These are phyloP conservation scores for Chaetomium strumarium DNA, from an alignment of 2,329 filamentous ascomycete genomes.

Conservation along the genomic window DNA sequence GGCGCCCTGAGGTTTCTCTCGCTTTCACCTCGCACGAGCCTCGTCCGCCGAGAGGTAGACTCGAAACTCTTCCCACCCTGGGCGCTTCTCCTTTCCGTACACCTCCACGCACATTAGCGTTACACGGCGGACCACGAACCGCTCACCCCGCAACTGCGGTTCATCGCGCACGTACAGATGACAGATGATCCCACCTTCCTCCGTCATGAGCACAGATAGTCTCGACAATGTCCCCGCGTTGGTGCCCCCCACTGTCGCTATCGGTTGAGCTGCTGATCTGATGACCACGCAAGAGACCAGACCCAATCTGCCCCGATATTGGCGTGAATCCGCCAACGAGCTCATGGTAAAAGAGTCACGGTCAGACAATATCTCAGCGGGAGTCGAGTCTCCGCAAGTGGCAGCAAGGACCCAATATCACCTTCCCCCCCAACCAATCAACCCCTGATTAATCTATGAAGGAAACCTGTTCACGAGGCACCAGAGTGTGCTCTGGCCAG, in stretches of 20 bases:
- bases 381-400: neutral
- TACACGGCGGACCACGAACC: constrained; percentile 15
- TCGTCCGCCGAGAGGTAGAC: constrained; percentile 9
- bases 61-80: neutral
- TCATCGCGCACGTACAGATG: constrained; percentile 4
- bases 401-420: neutral
- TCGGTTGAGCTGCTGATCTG: constrained; percentile 16
- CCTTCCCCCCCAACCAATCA: constrained; percentile 1
- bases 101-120: constrained; percentile 11
- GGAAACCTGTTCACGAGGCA: constrained; percentile 11
- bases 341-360: neutral
- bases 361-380: constrained; percentile 2
- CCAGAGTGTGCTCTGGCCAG: neutral
- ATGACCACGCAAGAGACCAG: constrained; percentile 19
- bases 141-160: constrained; percentile 17
- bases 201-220: constrained; percentile 4
- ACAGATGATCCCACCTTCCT: neutral
- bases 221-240: constrained; percentile 3
- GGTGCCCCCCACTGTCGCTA: constrained; percentile 14
- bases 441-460: neutral
- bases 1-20: constrained; percentile 2
- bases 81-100: neutral
- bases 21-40: neutral
- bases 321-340: neutral
- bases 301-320: constrained; percentile 23